Evolutionary conservation across 1,284 basidiomycete genomes (phyloP), one percentile per base, ranked within the genome.

Genomic region (Cryptococcus maquisensis): DNA sequence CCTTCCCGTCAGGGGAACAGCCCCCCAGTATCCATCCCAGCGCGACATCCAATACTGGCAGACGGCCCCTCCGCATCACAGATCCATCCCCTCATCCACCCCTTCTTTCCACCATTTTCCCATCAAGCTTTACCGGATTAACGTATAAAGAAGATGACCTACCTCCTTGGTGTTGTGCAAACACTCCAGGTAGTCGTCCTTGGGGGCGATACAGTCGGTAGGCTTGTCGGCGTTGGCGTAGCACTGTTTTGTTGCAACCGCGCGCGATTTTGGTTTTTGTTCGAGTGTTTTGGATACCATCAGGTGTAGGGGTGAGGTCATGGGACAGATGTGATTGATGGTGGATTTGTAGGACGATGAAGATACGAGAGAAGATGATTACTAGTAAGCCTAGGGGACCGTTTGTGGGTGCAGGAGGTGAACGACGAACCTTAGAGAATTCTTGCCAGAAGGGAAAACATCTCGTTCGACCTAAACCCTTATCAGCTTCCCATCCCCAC

Each of bases 391-490:
- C 5, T 6, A 6, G n/a, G n/a, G 39, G 9, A n/a, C 10, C 8
- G 15, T 18, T 40, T 20, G 39, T 16, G 16, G n/a, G n/a, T n/a
- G n/a, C n/a, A n/a, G n/a, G 24, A 26, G 15, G 18, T 24, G 24
- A 24, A 21, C 10, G 43, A 66, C 75, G 53, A 59, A 87, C 88
- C 73, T 88, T 90, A 61, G 85, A 82, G 77, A 91, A 90, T 71
- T 90, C 88, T 69, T 94, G 90, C 92, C 93, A 97, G 78, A 88
- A 90, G 6, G 84, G 81, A 76, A 94, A 94, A 79, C 93, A 97
- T 67, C 90, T 84, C 64, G 90, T 86, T 68, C 86, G 85, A 68
- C 90, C 90, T 92, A 67, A 49, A 49, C 32, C 42, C 54, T 47
- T 32, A 13, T 26, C 8, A 9, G 32, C 10, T 38, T 39, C 50